Conservation (phyloP, 257 asterid species). For the Capsicum baccatum region DNA sequence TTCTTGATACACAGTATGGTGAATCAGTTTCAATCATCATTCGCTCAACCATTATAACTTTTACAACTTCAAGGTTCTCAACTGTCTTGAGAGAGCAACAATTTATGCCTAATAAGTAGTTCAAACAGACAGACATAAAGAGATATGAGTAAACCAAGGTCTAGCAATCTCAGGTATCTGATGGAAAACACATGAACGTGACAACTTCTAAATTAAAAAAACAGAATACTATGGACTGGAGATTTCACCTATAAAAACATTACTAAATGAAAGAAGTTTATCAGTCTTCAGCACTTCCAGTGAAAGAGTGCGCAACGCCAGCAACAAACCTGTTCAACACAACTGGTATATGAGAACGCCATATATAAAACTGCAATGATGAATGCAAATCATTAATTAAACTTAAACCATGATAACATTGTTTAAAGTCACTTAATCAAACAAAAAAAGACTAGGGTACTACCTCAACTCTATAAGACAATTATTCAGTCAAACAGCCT, state of each 20-base stretch:
- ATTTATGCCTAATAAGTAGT: constrained; percentile 71
- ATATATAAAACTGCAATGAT: constrained; percentile 20
- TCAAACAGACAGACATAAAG: no score
- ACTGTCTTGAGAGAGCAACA: constrained; percentile 89
- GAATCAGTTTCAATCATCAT: constrained; percentile 98
- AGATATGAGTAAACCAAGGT: no score
- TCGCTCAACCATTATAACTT: constrained; percentile 78
- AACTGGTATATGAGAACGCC: constrained; percentile 13
- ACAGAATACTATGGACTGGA: no score
- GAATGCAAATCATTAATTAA: neutral
- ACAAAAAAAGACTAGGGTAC: neutral
- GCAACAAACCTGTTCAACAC: constrained; percentile 61
- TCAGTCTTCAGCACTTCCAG: constrained; percentile 87
- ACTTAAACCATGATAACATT: constrained; percentile 7
- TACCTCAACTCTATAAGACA: neutral
- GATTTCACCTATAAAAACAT: no score
- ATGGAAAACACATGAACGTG: no score
- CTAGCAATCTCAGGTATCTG: no score
- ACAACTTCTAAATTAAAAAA: no score
- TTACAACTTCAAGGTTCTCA: constrained; percentile 88
- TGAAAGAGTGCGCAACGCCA: constrained; percentile 96
- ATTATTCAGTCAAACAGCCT: neutral
- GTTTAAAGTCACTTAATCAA: neutral
- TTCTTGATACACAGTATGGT: constrained; percentile 94
- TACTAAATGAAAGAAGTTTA: constrained; percentile 68